Conservation (phyloP, 108 stramenopile genomes). For the Bacterosira constricta region DNA sequence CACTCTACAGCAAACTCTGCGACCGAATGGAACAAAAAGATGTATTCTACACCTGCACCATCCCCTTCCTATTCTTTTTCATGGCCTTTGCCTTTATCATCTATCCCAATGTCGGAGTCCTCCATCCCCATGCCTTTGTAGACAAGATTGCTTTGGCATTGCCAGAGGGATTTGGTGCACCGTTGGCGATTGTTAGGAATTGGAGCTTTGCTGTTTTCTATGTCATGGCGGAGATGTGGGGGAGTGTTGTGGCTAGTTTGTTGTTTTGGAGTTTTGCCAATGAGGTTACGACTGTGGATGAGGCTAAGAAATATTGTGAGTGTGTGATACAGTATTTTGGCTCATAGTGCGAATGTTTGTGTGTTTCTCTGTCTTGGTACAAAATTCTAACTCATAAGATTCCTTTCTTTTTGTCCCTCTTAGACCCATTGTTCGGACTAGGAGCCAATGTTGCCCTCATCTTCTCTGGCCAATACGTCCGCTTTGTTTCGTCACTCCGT, state of each 20-base stretch:
- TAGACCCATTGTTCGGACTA: constrained; percentile 95
- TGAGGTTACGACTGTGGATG: constrained; percentile 94
- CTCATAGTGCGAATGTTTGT: background rate
- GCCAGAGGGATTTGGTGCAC: constrained; percentile 82
- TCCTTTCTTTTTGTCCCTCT: background rate
- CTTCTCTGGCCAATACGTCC: constrained; percentile 95
- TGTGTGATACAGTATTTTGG: no score
- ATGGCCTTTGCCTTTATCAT: constrained; percentile 83
- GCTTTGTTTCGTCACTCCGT: constrained; percentile 87
- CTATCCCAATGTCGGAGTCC: constrained; percentile 77
- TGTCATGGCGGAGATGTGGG: constrained; percentile 99
- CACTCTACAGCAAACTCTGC: constrained; percentile 84
- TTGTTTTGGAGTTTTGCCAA: constrained; percentile 99
- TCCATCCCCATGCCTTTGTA: constrained; percentile 93
- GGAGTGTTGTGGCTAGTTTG: constrained; percentile 92
- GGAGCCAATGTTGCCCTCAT: constrained; percentile 96
- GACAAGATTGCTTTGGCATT: constrained; percentile 67
- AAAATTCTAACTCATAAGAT: background rate
- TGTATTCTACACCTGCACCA: constrained; percentile 89
- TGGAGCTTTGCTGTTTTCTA: constrained; percentile 98
- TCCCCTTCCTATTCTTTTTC: constrained; percentile 94
- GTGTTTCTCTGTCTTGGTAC: background rate
- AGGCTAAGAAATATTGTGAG: constrained; percentile 96
- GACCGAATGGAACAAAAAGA: constrained; percentile 87
- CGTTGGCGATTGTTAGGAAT: constrained; percentile 86